Evolutionary conservation across 73 alveolate genomes (phyloP).

Genomic region (Paramecium bursaria): DNA sequence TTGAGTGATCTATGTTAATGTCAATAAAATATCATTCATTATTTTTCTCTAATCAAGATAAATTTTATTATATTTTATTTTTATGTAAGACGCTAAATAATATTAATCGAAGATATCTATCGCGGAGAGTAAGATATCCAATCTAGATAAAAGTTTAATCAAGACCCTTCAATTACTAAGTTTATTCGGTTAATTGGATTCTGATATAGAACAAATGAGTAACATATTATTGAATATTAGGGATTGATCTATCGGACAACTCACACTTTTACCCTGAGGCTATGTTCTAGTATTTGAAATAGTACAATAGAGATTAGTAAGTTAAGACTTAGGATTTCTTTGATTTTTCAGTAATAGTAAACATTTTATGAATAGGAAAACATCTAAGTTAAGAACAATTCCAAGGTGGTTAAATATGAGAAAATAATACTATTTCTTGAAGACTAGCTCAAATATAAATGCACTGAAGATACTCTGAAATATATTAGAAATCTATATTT

Average conservation of each 20-base stretch:
- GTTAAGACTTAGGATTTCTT: neutral
- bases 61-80: too few relatives aligned
- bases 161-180: constrained; percentile 6
- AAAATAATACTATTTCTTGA: neutral
- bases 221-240: neutral
- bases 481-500: neutral
- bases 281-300: neutral
- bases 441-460: neutral
- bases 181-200: constrained; percentile 1
- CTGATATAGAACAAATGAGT: constrained; percentile 8
- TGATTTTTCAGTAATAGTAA: constrained; percentile 32
- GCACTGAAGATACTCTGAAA: neutral
- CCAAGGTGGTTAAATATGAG: constrained; percentile 7
- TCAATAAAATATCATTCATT: too few relatives aligned
- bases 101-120: neutral
- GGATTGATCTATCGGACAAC: constrained; percentile 34
- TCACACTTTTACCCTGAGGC: constrained; percentile 35
- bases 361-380: neutral
- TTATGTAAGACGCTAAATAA: constrained; percentile 36
- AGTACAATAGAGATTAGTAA: neutral
- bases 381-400: neutral
- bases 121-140: constrained; percentile 21
- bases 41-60: too few relatives aligned
- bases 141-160: constrained; percentile 12
- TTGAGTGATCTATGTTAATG: too few relatives aligned